A percentile compares a stretch with the other conserved stretches of the same genome.
phyloP scores from a whole-genome alignment of 352 stramenopile species.

The Globisporangium parvum region DNA sequence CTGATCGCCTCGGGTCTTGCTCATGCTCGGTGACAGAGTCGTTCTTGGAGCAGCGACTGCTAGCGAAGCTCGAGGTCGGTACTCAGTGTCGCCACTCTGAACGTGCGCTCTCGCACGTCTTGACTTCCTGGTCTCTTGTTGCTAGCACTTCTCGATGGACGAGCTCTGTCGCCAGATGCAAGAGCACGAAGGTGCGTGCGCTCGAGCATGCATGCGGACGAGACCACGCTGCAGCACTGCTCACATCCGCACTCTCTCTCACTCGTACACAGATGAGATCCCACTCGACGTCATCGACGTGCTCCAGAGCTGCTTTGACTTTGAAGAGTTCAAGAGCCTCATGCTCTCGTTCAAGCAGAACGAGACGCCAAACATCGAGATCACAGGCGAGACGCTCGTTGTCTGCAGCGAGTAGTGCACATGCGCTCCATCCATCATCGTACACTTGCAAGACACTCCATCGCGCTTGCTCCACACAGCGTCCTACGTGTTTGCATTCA shows the following conservation, averaged over 20 bases:
- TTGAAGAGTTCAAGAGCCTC: slow-evolving; percentile 85
- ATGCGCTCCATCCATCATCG: not conserved
- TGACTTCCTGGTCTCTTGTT: no score
- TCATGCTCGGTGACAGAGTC: slow-evolving; percentile 26
- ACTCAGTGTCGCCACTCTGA: no score
- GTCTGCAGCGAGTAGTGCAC: slow-evolving; percentile 19
- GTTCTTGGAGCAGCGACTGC: slow-evolving; percentile 59
- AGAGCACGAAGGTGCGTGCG: slow-evolving; percentile 62
- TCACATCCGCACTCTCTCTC: not conserved
- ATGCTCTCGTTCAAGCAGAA: slow-evolving; percentile 87
- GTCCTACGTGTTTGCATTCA: not conserved
- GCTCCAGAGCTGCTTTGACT: slow-evolving; percentile 74
- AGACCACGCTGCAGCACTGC: not conserved
- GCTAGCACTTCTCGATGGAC: slow-evolving; percentile 79
- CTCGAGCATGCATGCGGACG: not conserved
- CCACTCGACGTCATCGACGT: slow-evolving; percentile 74
- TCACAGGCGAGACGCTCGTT: slow-evolving; percentile 59
- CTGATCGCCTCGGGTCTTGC: not conserved
- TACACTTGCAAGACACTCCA: not conserved
- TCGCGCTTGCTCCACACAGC: not conserved
- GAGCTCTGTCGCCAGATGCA: slow-evolving; percentile 76
- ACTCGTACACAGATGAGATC: slow-evolving; percentile 49
- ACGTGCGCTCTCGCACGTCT: no score
- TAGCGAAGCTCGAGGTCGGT: slow-evolving; percentile 65
- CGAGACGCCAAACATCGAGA: slow-evolving; percentile 69